A percentile compares a stretch with the other conserved stretches of the same genome.
phyloP scores from a whole-genome alignment of 768 basidiomycete species.

The Sarcodon aspratus region DNA sequence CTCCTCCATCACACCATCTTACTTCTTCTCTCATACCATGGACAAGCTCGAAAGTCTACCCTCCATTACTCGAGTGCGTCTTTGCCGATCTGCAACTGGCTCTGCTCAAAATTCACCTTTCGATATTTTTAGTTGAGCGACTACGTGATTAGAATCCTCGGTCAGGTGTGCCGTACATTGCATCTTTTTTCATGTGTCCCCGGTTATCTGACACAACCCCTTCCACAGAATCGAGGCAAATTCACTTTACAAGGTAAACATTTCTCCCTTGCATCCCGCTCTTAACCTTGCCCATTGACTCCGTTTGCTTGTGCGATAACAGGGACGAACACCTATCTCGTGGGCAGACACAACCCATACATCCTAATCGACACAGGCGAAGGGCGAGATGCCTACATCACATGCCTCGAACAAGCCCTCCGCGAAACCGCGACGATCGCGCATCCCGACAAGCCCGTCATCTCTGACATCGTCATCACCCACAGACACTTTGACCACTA shows the following conservation, averaged over 20 bases:
- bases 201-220: background rate
- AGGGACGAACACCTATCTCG: slow-evolving; percentile 88
- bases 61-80: background rate
- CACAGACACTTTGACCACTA: slow-evolving; percentile 89
- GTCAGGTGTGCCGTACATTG: background rate
- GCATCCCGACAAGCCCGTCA: slow-evolving; percentile 33
- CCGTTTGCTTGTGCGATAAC: background rate
- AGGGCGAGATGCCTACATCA: slow-evolving; percentile 55
- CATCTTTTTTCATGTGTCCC: background rate
- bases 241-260: slow-evolving; percentile 73
- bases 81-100: background rate
- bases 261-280: background rate
- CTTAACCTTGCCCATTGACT: background rate
- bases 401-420: slow-evolving; percentile 55
- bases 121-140: background rate
- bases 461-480: slow-evolving; percentile 87
- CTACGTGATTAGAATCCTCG: background rate
- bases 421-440: slow-evolving; percentile 20
- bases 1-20: background rate
- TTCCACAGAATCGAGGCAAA: slow-evolving; percentile 68
- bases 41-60: background rate
- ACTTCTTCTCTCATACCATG: background rate
- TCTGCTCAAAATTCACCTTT: background rate
- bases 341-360: slow-evolving; percentile 61
- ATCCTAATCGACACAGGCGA: slow-evolving; percentile 80